Conservation (phyloP, 805 yeast genomes). For the Schwanniomyces occidentalis region DNA sequence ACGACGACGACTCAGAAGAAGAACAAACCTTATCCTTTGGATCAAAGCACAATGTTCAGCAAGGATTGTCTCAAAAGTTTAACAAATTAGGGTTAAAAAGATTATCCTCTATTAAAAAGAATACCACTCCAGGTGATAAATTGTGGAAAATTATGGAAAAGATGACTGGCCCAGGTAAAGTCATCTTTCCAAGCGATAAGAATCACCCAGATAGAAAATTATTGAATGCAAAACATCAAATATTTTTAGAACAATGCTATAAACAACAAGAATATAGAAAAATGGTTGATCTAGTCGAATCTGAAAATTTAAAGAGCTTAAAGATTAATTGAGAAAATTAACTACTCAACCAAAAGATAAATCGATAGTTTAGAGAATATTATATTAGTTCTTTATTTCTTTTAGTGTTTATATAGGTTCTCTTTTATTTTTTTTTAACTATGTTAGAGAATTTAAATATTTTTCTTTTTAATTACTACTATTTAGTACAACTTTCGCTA, state of each 20-base stretch:
- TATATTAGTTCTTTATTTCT: too few species aligned
- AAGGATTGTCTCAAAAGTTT: constrained; percentile 49
- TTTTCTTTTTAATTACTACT: too few species aligned
- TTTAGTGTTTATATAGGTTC: too few species aligned
- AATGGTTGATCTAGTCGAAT: constrained; percentile 56
- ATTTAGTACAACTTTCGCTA: too few species aligned
- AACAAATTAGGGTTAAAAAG: constrained; percentile 38
- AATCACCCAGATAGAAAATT: constrained; percentile 67
- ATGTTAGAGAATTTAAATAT: too few species aligned
- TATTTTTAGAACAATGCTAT: constrained; percentile 84
- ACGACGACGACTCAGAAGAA: constrained; percentile 41
- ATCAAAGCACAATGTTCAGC: constrained; percentile 54
- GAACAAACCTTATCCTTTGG: constrained; percentile 60
- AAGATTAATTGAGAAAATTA: too few species aligned
- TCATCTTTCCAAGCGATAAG: constrained; percentile 63
- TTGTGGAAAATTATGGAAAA: constrained; percentile 87
- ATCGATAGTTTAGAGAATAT: too few species aligned
- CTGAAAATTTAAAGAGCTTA: too few species aligned
- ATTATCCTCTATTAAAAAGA: constrained; percentile 30
- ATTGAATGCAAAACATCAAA: constrained; percentile 75
- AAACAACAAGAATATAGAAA: constrained; percentile 77
- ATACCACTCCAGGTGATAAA: constrained; percentile 50
- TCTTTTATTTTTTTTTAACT: too few species aligned
- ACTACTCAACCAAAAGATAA: too few species aligned
- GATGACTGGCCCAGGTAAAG: constrained; percentile 81